Evolutionary conservation across 2,329 filamentous ascomycete genomes (phyloP), one percentile per base, ranked within the genome.

Genomic region (Aspergillus japonicus): DNA sequence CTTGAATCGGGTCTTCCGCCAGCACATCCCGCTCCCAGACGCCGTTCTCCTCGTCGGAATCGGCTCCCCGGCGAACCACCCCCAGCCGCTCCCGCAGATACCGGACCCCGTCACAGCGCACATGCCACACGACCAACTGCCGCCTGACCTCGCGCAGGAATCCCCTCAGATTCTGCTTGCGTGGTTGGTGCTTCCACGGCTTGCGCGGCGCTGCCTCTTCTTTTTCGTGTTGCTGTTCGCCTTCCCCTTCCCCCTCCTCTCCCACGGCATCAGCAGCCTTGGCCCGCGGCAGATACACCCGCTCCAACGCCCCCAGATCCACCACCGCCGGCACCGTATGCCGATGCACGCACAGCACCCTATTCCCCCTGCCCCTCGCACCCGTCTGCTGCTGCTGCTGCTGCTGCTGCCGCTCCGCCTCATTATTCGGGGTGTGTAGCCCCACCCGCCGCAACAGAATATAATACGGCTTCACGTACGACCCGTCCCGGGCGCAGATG

Each of bases 271-370:
- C 57, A 14, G 8, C 19, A 5, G 44, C 51, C 2, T 67, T 61
- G 5, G 62, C 23, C 5, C 71, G 65, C 2, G 80, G 70, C 14
- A 66, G 21, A 47, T 63, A 79, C 14, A 65, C 62, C 16, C 68
- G 60, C 63, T 76, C 76, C 10, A 81, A 65, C 35, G 71, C 71
- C 10, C 71, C 60, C 10, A 81, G 58, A 0, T 78, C 71, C 19
- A 81, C 78, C 56, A 80, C 78, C 0, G 73, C 68, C 5, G 79
- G 79, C n/a, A 81, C 74, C 0, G 79, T 81, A 65, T 81, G 79
- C 14, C 73, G 69, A 59, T 80, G 71, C 5, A 81, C 72, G 2
- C 66, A 64, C n/a, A 64, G 47, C 5, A 78, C 56, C 14, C 66
- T 1, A 21, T 21, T 57, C 56, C 12, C 66, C 57, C 39, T 67